Base-by-base conservation (phyloP, 257 asterid genomes). In the Plantago elongata region DNA sequence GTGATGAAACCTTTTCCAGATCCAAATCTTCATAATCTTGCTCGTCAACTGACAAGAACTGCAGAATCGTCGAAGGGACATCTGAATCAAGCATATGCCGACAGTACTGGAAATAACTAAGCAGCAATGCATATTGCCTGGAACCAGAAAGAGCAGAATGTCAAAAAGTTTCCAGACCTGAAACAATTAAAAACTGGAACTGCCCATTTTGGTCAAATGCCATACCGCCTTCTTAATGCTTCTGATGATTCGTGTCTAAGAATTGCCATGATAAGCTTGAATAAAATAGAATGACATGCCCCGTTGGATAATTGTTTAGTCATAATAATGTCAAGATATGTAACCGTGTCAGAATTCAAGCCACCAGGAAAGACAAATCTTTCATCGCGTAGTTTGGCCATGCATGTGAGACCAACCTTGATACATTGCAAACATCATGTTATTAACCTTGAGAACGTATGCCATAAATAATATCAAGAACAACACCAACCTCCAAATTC, bases 51-150 rank as follows among this genome's bases (percentile, higher is more conserved):
- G 88, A 83, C 77, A 87, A 68, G 66, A 84, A 85, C 71, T 85
- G 94, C 75, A 89, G 77, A 66, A 89, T 79, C 44, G 90, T 71
- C 40, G 78, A 61, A 5, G 95, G 89, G 65, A 93, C 80, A 77
- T 83, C 96, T 51, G 96, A 90, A 78, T 89, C 96, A 62, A 89
- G 87, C 83, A 85, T 76, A 74, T 89, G 97, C 74, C 86, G 86
- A 70, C 97, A 84, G 79, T 89, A 93, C 80, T 89, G 99, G 76
- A 83, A 82, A 76, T 89, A 93, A 80, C 94, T 81, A 55, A 93
- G 92, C 71, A 93, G 95, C 88, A 93, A 75, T 0, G 97, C 97
- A 57, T 93, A 93, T 82, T 93, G 99, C 75, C 99, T 89, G 91
- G 66, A 83, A 44, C 58, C 43, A 60, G 45, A 68, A 62, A 78